Conservation (phyloP, 768 basidiomycete species). For the Lentinula detonsa region DNA sequence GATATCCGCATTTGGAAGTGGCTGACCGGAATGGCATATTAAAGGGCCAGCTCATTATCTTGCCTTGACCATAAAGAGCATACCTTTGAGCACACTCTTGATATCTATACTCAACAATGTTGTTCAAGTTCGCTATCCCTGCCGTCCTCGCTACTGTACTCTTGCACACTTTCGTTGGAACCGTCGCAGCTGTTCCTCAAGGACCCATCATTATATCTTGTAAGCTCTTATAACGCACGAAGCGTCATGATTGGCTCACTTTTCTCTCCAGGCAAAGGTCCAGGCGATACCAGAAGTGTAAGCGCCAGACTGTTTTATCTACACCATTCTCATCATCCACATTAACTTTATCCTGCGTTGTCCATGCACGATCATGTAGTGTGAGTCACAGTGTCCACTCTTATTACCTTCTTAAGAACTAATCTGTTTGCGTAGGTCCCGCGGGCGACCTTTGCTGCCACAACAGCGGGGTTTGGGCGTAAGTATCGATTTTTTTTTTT, state of each 20-base stretch:
- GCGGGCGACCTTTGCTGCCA: not conserved
- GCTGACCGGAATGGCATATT: not conserved
- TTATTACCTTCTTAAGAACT: not conserved
- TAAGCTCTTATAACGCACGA: not conserved
- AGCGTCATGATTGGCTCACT: not conserved
- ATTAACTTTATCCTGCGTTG: not conserved
- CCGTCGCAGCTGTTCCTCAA: not conserved
- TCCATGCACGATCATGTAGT: not conserved
- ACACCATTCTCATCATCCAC: not conserved
- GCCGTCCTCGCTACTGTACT: not conserved
- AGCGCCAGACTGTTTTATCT: not conserved
- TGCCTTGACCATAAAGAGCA: not conserved
- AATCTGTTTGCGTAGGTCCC: not conserved
- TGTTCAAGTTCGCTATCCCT: not conserved
- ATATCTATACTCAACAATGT: not conserved
- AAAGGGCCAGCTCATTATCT: not conserved
- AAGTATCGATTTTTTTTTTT: not conserved
- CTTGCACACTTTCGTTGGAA: not conserved
- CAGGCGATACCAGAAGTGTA: not conserved
- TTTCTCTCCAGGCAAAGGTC: not conserved
- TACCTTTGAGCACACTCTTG: not conserved
- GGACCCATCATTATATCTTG: not conserved
- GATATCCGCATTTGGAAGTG: not conserved
- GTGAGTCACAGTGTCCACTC: not conserved
- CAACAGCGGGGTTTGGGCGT: not conserved